Evolutionary conservation across 108 stramenopile genomes (phyloP), one percentile per base, ranked within the genome.

Genomic region (Pinguiococcus pyrenoidosus): DNA sequence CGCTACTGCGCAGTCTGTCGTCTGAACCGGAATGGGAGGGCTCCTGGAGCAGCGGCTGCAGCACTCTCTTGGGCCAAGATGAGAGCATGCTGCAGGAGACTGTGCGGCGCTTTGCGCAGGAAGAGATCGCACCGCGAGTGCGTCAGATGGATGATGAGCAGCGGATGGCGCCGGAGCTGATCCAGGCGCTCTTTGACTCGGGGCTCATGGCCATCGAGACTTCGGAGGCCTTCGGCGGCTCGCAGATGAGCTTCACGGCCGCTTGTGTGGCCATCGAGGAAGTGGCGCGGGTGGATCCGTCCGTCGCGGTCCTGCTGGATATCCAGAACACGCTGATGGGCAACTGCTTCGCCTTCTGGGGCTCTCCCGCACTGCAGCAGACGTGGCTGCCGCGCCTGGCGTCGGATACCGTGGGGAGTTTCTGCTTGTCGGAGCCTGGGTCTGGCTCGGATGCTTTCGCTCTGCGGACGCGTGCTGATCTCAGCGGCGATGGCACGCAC

Each of bases 291-390:
- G 73, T 94, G 14, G 92, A 94, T 66, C 86, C 92, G 14, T 77
- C 83, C 13, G 85, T 88, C 0, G 67, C 79, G 6, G 83, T 89
- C 17, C 52, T 87, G 39, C 87, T 85, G 1, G 92, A 94, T 48
- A 87, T 94, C 32, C 92, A 94, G 49, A 91, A 91, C 54, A 94
- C 92, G 6, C 69, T 89, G n/a, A 80, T 81, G 12, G 89, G 83
- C 62, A 94, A 91, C 69, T 81, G 81, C n/a, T 66, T 86, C 21
- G 67, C 80, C 35, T 85, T 86, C 45, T 94, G 89, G 85, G 92
- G 84, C 13, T 73, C 72, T n/a, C 37, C 29, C 10, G 45, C 49
- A 43, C 58, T 88, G 36, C 63, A 86, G 63, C 64, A 71, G 30
- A 55, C 74, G 54, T 90, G 78, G 74, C 71, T 89, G 28, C 89